Conservation (phyloP, 2,329 filamentous ascomycete species). For the Alternaria rosae region DNA sequence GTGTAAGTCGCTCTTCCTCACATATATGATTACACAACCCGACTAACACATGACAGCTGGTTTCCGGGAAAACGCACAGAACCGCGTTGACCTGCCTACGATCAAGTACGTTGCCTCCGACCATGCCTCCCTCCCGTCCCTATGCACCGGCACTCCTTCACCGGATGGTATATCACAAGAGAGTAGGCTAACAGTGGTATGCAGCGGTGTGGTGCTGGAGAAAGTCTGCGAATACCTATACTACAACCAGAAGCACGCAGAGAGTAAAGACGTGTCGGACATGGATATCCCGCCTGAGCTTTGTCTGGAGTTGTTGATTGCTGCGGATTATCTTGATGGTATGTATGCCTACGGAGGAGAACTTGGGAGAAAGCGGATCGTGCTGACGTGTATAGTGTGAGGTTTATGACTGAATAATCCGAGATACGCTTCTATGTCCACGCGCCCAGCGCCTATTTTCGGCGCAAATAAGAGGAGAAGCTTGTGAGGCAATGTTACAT, state of each 20-base stretch:
- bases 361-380: neutral
- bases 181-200: constrained; percentile 3
- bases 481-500: fast-evolving
- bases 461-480: neutral
- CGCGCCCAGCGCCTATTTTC: neutral
- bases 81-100: constrained; percentile 72
- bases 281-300: constrained; percentile 82
- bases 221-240: constrained; percentile 85
- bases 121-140: neutral
- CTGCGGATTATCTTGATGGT: constrained; percentile 73
- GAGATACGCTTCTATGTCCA: neutral
- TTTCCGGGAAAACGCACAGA: constrained; percentile 70
- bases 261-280: constrained; percentile 76
- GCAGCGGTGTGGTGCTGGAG: constrained; percentile 75
- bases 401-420: neutral
- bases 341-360: neutral
- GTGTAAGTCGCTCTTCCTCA: constrained; percentile 55
- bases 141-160: neutral
- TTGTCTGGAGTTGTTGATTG: constrained; percentile 78
- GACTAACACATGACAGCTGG: constrained; percentile 55
- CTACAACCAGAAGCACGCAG: constrained; percentile 77
- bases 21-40: neutral
- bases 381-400: neutral
- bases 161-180: neutral
- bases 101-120: constrained; percentile 67